phyloP scores from a whole-genome alignment of 148 eudicot species.

The Euryodendron excelsum region DNA sequence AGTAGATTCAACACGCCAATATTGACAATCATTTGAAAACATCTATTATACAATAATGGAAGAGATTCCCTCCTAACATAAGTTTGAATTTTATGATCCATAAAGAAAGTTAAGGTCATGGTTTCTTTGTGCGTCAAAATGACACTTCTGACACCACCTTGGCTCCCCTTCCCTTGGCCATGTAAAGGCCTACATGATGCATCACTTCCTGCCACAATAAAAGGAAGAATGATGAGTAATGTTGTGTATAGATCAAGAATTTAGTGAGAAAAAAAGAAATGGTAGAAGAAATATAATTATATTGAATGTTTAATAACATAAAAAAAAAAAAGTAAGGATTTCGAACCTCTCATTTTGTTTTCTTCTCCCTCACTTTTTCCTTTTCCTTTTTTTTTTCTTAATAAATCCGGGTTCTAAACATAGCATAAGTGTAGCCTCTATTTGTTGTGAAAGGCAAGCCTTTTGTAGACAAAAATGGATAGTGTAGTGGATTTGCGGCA shows the following conservation, averaged over 20 bases:
- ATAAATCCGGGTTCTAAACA: too few relatives aligned
- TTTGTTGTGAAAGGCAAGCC: too few relatives aligned
- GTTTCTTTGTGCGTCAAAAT: constrained; percentile 17
- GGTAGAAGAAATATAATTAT: too few relatives aligned
- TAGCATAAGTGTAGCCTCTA: too few relatives aligned
- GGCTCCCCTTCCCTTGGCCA: constrained; percentile 88
- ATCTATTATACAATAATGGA: neutral
- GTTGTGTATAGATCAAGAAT: too few relatives aligned
- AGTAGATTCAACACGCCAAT: neutral
- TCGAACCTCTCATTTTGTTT: too few relatives aligned
- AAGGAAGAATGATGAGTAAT: neutral
- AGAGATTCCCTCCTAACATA: neutral
- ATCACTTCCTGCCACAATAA: constrained; percentile 57
- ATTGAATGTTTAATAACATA: too few relatives aligned
- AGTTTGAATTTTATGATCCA: neutral
- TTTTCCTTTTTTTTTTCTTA: too few relatives aligned
- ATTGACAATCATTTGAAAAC: neutral
- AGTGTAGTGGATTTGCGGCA: neutral
- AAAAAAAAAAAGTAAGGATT: too few relatives aligned
- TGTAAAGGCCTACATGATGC: constrained; percentile 87
- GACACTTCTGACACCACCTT: constrained; percentile 69
- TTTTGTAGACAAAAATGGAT: neutral
- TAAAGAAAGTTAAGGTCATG: neutral
- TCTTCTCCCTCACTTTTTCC: too few relatives aligned
- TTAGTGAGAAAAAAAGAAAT: too few relatives aligned